Evolutionary conservation across 805 yeast genomes (phyloP).

Genomic region (Nematodospora valgi): DNA sequence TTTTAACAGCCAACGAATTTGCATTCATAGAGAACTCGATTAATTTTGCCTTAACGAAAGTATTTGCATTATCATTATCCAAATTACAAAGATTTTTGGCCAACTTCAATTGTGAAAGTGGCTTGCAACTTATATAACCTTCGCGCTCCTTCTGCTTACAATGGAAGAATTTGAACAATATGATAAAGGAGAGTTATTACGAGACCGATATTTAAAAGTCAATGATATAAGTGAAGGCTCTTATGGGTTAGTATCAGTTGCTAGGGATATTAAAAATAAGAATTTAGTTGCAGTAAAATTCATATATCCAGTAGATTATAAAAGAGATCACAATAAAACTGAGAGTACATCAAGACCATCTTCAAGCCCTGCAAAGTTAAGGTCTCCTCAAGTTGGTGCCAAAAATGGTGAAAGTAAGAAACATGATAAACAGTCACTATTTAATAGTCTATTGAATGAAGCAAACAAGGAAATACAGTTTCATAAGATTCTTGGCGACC

Average conservation of each 20-base stretch:
- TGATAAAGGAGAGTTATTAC: conserved; percentile 45
- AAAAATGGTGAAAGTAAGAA: background rate
- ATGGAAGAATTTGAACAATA: conserved; percentile 42
- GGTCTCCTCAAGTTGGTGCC: no score
- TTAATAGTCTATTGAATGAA: conserved; percentile 43
- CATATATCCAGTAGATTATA: conserved; percentile 57
- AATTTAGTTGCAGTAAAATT: conserved; percentile 81
- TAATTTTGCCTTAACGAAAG: no score
- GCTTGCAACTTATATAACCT: no score
- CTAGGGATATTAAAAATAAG: conserved; percentile 56
- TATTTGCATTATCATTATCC: no score
- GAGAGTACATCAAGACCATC: conserved; percentile 20
- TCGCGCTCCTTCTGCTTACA: no score
- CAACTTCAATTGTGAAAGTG: no score
- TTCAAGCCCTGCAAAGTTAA: no score
- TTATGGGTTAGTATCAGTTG: conserved; percentile 86
- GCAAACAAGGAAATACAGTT: conserved; percentile 68
- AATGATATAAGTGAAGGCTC: conserved; percentile 87
- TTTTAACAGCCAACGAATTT: no score
- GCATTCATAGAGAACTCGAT: no score
- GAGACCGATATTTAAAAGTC: conserved; percentile 62
- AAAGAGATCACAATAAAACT: conserved; percentile 17
- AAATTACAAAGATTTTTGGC: no score
- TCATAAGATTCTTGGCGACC: conserved; percentile 55
- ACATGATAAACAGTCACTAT: conserved; percentile 18